Evolutionary conservation across 2,329 filamentous ascomycete species (phyloP).

Genomic region (Pezicula rhizophila): DNA sequence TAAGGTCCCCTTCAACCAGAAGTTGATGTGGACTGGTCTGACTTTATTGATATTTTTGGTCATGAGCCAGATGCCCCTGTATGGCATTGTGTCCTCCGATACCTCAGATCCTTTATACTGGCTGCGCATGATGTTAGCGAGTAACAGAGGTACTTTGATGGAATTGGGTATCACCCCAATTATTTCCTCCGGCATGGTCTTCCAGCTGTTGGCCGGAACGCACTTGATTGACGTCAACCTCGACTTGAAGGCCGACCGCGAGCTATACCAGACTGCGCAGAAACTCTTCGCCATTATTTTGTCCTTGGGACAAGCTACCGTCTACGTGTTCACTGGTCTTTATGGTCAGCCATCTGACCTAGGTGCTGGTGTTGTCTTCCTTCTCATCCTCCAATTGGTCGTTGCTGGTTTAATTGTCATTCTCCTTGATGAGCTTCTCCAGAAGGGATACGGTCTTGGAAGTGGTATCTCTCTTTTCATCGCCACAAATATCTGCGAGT

Average conservation of each 20-base stretch:
- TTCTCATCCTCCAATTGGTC: conserved; percentile 95
- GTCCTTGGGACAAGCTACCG: conserved; percentile 93
- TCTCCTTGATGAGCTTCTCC: conserved; percentile 95
- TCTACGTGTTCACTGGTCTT: conserved; percentile 96
- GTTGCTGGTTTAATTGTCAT: conserved; percentile 98
- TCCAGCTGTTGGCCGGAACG: conserved; percentile 98
- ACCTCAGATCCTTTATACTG: conserved; percentile 99
- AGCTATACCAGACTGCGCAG: conserved; percentile 99
- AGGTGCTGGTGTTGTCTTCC: conserved; percentile 94
- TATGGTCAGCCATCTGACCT: conserved; percentile 96
- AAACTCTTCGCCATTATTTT: conserved; percentile 98
- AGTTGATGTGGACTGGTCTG: conserved; percentile 90
- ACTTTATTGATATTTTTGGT: conserved; percentile 98
- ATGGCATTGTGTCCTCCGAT: conserved; percentile 98
- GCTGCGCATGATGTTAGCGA: conserved; percentile 99
- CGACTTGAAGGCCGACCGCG: conserved; percentile 98
- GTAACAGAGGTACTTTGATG: conserved; percentile 95
- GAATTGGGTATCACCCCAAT: conserved; percentile 96
- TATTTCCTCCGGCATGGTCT: conserved; percentile 99
- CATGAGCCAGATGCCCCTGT: conserved; percentile 99
- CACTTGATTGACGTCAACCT: conserved; percentile 99
- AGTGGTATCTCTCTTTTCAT: conserved; percentile 99
- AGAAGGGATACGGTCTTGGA: conserved; percentile 98
- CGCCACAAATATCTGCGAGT: conserved; percentile 99
- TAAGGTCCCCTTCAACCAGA: conserved; percentile 98